Conservation (phyloP, 2,329 filamentous ascomycete species). For the Xylariomycetidae sp. region DNA sequence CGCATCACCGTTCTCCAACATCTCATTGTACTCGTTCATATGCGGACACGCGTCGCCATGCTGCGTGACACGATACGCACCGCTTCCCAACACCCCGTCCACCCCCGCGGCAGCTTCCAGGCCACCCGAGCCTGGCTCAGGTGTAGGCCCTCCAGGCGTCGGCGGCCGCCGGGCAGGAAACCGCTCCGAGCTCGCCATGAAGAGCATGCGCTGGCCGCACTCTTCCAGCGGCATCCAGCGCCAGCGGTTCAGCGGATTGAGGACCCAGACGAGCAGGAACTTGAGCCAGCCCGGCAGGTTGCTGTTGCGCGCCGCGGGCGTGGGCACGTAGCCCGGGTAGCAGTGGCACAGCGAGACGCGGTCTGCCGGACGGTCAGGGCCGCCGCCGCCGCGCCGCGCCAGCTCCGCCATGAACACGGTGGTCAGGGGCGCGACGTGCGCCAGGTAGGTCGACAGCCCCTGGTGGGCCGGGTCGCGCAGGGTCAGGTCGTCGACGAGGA, state of each 20-base stretch:
- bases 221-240: conserved; percentile 5
- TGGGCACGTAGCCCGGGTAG: conserved; percentile 7
- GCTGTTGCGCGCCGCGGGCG: neutral
- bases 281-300: conserved; percentile 7
- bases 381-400: conserved; percentile 19
- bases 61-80: conserved; percentile 3
- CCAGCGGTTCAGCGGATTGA: conserved; percentile 1
- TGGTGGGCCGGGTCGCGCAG: conserved; percentile 3
- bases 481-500: conserved; percentile 4
- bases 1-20: conserved; percentile 5
- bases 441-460: neutral
- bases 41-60: conserved; percentile 3
- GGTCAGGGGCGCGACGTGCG: conserved; percentile 16
- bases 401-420: conserved; percentile 28
- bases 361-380: too few species aligned
- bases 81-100: conserved; percentile 4
- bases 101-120: conserved; percentile 6
- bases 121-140: neutral
- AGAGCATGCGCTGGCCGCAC: conserved; percentile 6
- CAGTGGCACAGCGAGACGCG: conserved; percentile 22
- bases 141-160: neutral
- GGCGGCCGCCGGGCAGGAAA: conserved; percentile 2
- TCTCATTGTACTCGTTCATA: conserved; percentile 4
- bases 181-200: conserved; percentile 6
- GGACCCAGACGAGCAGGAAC: conserved; percentile 1